A percentile compares a stretch with the other conserved stretches of the same genome.
These are phyloP conservation scores for Mycena kentingensis DNA, from an alignment of 768 basidiomycete species.

Conservation along the genomic window DNA sequence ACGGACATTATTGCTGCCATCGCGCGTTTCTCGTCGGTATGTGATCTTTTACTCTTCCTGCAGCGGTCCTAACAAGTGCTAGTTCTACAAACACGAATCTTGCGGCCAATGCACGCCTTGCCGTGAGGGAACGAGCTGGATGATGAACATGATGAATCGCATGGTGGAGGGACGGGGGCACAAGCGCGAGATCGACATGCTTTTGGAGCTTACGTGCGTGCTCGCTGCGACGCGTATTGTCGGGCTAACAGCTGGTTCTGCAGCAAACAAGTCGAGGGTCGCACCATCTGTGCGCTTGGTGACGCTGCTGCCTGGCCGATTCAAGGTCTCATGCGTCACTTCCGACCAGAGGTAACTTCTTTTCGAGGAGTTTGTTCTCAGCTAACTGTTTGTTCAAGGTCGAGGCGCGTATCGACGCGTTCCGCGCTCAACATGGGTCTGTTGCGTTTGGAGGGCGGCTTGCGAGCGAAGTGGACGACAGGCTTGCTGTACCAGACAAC, in stretches of 20 bases:
- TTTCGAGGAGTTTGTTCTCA: background rate
- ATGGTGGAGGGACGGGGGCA: conserved; percentile 92
- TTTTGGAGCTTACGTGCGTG: conserved; percentile 87
- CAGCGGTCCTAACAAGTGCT: background rate
- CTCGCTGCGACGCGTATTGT: conserved; percentile 6
- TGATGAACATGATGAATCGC: conserved; percentile 99
- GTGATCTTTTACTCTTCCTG: conserved; percentile 12
- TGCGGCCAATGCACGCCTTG: conserved; percentile 98
- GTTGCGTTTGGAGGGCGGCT: conserved; percentile 89
- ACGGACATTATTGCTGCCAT: conserved; percentile 95
- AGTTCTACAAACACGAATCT: conserved; percentile 99
- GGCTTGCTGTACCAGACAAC: conserved; percentile 73
- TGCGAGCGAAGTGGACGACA: conserved; percentile 66
- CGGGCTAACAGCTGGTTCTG: background rate
- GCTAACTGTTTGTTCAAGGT: conserved; percentile 5
- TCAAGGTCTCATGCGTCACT: conserved; percentile 96
- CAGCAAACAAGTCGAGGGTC: conserved; percentile 95
- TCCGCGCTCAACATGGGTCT: conserved; percentile 71
- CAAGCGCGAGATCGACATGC: conserved; percentile 95
- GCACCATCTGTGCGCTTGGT: conserved; percentile 95
- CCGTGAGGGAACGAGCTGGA: conserved; percentile 95
- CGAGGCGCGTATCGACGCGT: conserved; percentile 81
- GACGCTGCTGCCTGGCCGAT: conserved; percentile 99
- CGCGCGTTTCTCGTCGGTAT: conserved; percentile 83
- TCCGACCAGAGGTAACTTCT: conserved; percentile 79